Evolutionary conservation across 345 rosid genomes (phyloP), one percentile per base, ranked within the genome.

Genomic region (Arabis alpina): DNA sequence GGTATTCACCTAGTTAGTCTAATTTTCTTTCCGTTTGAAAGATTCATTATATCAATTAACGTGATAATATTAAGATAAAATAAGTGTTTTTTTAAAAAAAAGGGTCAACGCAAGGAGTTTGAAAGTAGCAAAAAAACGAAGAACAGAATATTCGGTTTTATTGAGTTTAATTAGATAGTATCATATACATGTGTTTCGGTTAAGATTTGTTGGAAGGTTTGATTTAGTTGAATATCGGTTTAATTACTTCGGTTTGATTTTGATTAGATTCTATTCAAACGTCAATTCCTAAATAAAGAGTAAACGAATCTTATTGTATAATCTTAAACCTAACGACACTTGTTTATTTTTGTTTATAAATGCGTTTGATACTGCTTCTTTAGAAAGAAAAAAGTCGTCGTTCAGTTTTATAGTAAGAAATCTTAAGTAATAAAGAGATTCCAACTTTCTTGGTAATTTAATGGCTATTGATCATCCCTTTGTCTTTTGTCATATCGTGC

Each of bases 371-470:
- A 48, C 4, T 65, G 49, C 15, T 59, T 25, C 66, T 57, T 57
- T 50, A 28, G 42, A 24, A 25, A 60, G 48, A 65, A 70, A 56
- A 65, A 39, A 28, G 66, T 64, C 65, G 54, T 56, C 47, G 61
- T 57, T 30, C 6, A 19, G 54, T 65, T 73, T 65, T 65, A 8
- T 32, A 40, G 5, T 27, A 66, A 66, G 66, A 73, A 49, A 59
- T 2, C 30, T 28, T 28, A 28, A 28, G 30, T 28, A 28, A 27
- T 27, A 41, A 52, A 51, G 51, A 51, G 77, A 64, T 64, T 73
- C 66, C 77, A 73, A 64, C 65, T 73, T 73, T 73, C 42, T 64
- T 64, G 71, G 77, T 19, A 48, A 73, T 64, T 71, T 53, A 73
- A 73, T 59, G 72, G 77, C 71, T 19, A 25, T 57, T 13, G 65